Percentiles rank a stretch among this genome's conserved stretches.
Conservation (phyloP, 495 filamentous ascomycete species). For the Aspergillus leporis region DNA sequence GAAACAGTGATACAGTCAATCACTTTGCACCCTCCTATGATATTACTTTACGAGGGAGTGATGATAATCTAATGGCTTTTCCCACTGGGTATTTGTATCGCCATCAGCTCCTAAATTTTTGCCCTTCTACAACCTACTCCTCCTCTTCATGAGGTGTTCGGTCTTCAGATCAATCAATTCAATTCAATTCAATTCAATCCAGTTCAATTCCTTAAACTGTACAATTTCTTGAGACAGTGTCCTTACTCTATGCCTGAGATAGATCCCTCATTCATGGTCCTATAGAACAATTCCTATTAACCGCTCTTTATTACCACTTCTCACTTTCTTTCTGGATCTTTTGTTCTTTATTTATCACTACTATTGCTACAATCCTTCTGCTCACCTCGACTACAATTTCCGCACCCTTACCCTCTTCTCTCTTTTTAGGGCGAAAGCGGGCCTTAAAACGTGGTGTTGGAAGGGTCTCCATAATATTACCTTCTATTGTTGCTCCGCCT, state of each 20-base stretch:
- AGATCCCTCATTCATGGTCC: not conserved
- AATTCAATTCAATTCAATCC: too few species aligned
- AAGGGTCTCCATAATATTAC: constrained; percentile 15
- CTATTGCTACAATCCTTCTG: not conserved
- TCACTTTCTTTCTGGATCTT: not conserved
- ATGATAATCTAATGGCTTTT: not conserved
- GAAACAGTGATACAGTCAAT: not conserved
- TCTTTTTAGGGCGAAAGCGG: not conserved
- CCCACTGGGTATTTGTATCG: constrained; percentile 2
- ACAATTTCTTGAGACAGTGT: not conserved
- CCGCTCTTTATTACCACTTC: not conserved
- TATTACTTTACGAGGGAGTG: not conserved
- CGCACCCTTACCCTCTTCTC: not conserved
- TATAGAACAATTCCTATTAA: constrained; percentile 1
- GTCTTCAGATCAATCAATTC: not conserved
- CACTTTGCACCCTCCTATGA: not conserved
- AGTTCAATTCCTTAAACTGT: not conserved
- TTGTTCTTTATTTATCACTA: not conserved
- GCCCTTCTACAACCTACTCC: not conserved
- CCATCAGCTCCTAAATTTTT: not conserved
- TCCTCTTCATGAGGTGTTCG: not conserved
- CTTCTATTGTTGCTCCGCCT: constrained; percentile 7
- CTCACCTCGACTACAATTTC: not conserved
- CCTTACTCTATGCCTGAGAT: not conserved
- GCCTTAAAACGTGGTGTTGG: not conserved